phyloP scores from a whole-genome alignment of 2,329 filamentous ascomycete species.

The Rhinocladiella mackenziei region DNA sequence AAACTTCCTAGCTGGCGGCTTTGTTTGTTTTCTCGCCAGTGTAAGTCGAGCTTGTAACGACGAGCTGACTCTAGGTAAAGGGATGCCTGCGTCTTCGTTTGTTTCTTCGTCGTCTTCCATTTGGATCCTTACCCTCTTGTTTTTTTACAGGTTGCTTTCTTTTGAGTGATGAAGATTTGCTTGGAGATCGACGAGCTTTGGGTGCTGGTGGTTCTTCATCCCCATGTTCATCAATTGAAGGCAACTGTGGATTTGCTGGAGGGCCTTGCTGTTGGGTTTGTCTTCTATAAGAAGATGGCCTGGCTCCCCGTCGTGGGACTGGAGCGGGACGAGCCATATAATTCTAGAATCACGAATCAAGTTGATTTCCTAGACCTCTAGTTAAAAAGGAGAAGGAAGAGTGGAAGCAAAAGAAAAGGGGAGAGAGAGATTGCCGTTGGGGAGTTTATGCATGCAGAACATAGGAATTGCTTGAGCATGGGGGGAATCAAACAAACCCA shows the following conservation, averaged over 20 bases:
- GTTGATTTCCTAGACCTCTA: not conserved
- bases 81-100: not conserved
- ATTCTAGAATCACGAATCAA: not conserved
- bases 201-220: not conserved
- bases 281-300: conserved; percentile 8
- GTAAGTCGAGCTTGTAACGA: not conserved
- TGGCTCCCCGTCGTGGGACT: conserved; percentile 5
- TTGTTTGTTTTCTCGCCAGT: not conserved
- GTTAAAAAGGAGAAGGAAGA: too few species aligned
- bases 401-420: too few species aligned
- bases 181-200: not conserved
- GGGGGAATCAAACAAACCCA: too few species aligned
- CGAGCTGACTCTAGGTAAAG: not conserved
- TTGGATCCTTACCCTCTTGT: too few species aligned
- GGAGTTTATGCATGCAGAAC: too few species aligned
- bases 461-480: too few species aligned
- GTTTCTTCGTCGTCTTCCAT: not conserved
- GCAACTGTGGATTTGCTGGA: not conserved
- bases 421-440: too few species aligned
- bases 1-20: too few species aligned
- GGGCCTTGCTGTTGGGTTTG: not conserved
- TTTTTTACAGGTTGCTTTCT: too few species aligned
- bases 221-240: not conserved
- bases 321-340: not conserved
- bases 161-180: not conserved